Percentiles rank a stretch among this genome's conserved stretches.
Evolutionary conservation across 805 yeast genomes (phyloP).

Genomic region (Lipomyces sp.): DNA sequence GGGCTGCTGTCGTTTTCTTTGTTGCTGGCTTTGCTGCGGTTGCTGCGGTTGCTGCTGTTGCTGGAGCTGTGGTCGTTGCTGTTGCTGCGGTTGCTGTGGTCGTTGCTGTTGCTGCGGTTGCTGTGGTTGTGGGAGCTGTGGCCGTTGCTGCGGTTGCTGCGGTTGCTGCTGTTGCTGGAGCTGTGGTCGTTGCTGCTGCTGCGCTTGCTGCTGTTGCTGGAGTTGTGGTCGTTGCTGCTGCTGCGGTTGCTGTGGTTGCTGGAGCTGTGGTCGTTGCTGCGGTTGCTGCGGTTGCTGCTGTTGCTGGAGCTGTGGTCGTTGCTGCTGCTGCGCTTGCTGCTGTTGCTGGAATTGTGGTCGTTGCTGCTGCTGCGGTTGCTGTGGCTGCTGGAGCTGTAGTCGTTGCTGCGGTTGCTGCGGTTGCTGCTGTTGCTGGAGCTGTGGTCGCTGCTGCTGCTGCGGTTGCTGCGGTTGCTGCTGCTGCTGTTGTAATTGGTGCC

Average conservation of each 20-base stretch:
- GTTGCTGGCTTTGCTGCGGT: neutral
- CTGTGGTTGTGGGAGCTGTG: no score
- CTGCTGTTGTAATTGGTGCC: constrained; percentile 2
- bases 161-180: no score
- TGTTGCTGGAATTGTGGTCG: neutral
- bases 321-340: no score
- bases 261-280: no score
- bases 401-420: no score
- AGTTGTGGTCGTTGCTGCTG: constrained; percentile 5
- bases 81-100: constrained; percentile 9
- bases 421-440: neutral
- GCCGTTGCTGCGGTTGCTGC: no score
- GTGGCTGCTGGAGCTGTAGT: no score
- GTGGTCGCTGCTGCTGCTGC: neutral
- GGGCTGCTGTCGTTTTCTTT: neutral
- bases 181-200: neutral
- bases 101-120: no score
- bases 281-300: no score
- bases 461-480: neutral
- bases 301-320: no score
- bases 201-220: neutral
- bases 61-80: constrained; percentile 1
- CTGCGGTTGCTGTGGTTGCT: constrained; percentile 5
- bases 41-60: constrained; percentile 9
- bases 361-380: constrained; percentile 3